Evolutionary conservation across 2,329 filamentous ascomycete species (phyloP), one percentile per base, ranked within the genome.

Genomic region (Colletotrichum gloeosporioides): DNA sequence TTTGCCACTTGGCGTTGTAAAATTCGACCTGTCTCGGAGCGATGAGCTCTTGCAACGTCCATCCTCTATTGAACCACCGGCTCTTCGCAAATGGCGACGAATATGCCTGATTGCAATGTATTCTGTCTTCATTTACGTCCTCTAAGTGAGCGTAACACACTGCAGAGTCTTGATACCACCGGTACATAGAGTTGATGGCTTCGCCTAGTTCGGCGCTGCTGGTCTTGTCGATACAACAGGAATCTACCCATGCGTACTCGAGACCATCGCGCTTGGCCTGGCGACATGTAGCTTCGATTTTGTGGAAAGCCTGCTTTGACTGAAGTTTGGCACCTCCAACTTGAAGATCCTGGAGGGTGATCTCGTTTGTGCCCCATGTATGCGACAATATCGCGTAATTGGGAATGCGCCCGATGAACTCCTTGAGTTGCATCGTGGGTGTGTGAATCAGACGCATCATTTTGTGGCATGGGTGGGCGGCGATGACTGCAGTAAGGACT

Each of bases 221-320:
- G 8, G 71, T 77, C 67, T 84, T 83, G 74, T 85, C 82, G 70
- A 86, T 77, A 31, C 84, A 84, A 78, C 84, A 84, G 2, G 80
- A 84, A 72, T 86, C 85, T 8, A 85, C 79, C 84, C 85, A 86
- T 16, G 82, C 73, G 68, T 82, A 85, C n/a, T 68, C 78, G 6
- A 81, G 39, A 6, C 69, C 73, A 9, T 71, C 69, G 36, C 61
- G 57, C 6, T 32, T 13, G 18, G 69, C 69, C 31, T 65, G 69
- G 4, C 16, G 57, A 2, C 57, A 63, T 15, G 69, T 65, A 3
- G 57, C 57, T 2, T 64, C 57, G 13, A 71, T 36, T 29, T 71
- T 65, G 16, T 29, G 18, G 22, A 71, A 71, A 10, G 57, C 69
- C 36, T 12, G 69, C 16, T 49, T 27, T 3, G 69, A 36, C 5